Percentiles rank a stretch among this genome's conserved stretches.
phyloP scores from a whole-genome alignment of 306 rosid species.

The Cicer judaicum region DNA sequence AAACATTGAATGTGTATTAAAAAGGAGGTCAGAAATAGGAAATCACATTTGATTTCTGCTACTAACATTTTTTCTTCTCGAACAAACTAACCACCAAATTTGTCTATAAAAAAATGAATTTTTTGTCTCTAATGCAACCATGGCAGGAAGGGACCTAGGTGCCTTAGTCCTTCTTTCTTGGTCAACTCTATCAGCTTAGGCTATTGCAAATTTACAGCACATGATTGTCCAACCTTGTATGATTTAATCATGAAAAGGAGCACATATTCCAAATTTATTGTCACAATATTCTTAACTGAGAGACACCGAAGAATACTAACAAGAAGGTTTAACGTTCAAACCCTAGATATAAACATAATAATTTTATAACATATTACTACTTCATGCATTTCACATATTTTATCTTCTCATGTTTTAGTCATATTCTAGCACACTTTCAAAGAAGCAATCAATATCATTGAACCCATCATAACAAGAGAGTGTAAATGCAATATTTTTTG shows the following conservation, averaged over 20 bases:
- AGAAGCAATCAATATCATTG: neutral
- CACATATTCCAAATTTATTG: conserved; percentile 51
- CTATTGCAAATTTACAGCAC: conserved; percentile 30
- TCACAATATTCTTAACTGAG: neutral
- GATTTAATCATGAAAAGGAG: conserved; percentile 56
- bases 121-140: no score
- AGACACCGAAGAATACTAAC: no score
- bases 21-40: neutral
- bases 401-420: neutral
- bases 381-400: neutral
- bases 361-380: neutral
- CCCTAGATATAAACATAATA: no score
- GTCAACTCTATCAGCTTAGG: neutral
- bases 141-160: no score
- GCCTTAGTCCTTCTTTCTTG: no score
- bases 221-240: conserved; percentile 43
- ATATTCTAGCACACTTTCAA: neutral
- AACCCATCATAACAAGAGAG: neutral
- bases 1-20: no score
- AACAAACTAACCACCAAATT: no score
- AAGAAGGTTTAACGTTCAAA: no score
- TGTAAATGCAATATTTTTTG: no score
- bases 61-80: no score
- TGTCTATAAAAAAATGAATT: no score
- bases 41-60: no score